A percentile compares a stretch with the other conserved stretches of the same genome.
These are phyloP conservation scores for Chrysosporium queenslandicum DNA, from an alignment of 2,329 filamentous ascomycete genomes.

Conservation along the genomic window DNA sequence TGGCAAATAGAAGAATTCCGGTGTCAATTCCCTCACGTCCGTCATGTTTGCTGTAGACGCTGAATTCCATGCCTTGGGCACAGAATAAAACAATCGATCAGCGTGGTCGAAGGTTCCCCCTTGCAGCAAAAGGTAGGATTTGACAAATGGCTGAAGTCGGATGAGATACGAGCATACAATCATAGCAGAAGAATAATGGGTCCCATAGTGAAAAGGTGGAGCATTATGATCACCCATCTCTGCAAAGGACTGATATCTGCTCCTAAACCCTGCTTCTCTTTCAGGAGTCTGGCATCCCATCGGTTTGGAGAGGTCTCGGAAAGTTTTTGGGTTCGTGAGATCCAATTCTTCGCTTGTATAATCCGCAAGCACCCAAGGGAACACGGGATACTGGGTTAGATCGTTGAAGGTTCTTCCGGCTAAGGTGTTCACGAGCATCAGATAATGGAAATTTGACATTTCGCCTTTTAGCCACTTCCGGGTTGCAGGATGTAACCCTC, in stretches of 20 bases:
- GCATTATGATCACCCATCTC: conserved; percentile 72
- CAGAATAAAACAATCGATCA: conserved; percentile 87
- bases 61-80: conserved; percentile 82
- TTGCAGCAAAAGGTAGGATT: conserved; percentile 87
- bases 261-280: conserved; percentile 67
- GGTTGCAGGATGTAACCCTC: conserved; percentile 71
- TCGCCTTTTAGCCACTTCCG: conserved; percentile 87
- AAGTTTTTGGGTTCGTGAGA: conserved; percentile 69
- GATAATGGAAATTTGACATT: conserved; percentile 95
- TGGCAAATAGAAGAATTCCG: conserved; percentile 93
- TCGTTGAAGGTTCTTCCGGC: conserved; percentile 96
- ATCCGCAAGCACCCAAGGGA: conserved; percentile 92
- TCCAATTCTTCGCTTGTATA: conserved; percentile 92
- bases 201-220: conserved; percentile 91
- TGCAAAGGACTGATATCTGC: conserved; percentile 75
- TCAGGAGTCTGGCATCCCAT: conserved; percentile 82
- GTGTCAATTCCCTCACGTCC: conserved; percentile 87
- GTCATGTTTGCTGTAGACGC: conserved; percentile 83
- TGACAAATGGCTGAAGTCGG: conserved; percentile 86
- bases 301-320: conserved; percentile 84
- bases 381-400: conserved; percentile 93
- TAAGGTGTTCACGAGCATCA: conserved; percentile 98
- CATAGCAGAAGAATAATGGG: conserved; percentile 98
- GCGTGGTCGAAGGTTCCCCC: conserved; percentile 96
- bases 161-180: conserved; percentile 96